These are phyloP conservation scores for Xylariomycetidae sp. DNA, from an alignment of 2,329 filamentous ascomycete genomes.

Conservation along the genomic window DNA sequence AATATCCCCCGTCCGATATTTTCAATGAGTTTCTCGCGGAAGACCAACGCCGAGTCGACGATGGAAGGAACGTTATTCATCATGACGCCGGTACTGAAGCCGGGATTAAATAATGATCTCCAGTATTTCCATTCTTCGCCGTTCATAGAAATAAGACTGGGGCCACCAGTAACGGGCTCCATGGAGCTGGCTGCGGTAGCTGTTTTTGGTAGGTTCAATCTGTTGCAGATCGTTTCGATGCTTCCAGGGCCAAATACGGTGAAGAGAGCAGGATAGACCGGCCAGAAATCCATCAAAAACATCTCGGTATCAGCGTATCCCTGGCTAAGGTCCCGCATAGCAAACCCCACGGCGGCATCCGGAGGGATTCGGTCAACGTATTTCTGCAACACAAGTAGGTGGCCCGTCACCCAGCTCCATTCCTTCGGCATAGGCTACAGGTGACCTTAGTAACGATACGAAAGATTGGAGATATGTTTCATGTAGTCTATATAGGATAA, in stretches of 20 bases:
- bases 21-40: constrained; percentile 6
- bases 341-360: constrained; percentile 9
- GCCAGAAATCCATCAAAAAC: constrained; percentile 11
- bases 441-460: too few relatives aligned
- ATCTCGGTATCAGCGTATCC: constrained; percentile 9
- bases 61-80: constrained; percentile 3
- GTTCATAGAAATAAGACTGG: constrained; percentile 3
- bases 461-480: too few relatives aligned
- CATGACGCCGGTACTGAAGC: constrained; percentile 5
- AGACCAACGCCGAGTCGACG: constrained; percentile 4
- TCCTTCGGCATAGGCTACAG: constrained; percentile 11
- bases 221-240: constrained; percentile 8
- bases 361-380: constrained; percentile 8
- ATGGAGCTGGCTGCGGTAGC: constrained; percentile 1
- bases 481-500: too few relatives aligned
- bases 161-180: constrained; percentile 4
- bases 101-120: constrained; percentile 5
- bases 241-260: constrained; percentile 6
- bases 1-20: constrained; percentile 3
- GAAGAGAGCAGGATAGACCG: constrained; percentile 9
- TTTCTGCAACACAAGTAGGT: constrained; percentile 10
- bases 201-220: constrained; percentile 9
- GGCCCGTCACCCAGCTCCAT: constrained; percentile 11
- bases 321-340: constrained; percentile 9
- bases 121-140: constrained; percentile 6